A percentile compares a stretch with the other conserved stretches of the same genome.
Conservation (phyloP, 768 basidiomycete genomes). For the Leccinum longicurvipes region DNA sequence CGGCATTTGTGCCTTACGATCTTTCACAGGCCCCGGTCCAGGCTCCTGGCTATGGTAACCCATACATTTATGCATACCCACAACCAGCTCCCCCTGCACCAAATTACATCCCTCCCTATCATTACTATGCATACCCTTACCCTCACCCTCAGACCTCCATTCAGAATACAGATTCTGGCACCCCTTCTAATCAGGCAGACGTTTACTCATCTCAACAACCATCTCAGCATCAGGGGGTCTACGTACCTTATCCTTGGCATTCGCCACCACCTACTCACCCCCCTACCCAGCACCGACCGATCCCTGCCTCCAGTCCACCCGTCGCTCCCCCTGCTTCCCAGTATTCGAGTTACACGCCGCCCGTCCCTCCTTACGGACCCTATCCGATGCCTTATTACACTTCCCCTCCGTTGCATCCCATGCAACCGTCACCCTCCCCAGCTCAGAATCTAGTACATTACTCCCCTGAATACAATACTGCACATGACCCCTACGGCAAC, state of each 20-base stretch:
- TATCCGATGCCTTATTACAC: slow-evolving; percentile 35
- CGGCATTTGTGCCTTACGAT: slow-evolving; percentile 28
- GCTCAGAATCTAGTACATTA: slow-evolving; percentile 27
- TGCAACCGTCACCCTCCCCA: slow-evolving; percentile 26
- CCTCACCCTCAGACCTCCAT: slow-evolving; percentile 43
- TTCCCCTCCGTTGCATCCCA: slow-evolving; percentile 28
- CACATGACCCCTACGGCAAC: slow-evolving; percentile 23
- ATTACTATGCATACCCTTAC: slow-evolving; percentile 50
- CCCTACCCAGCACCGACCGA: slow-evolving; percentile 40
- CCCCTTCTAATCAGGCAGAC: slow-evolving; percentile 28
- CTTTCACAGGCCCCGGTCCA: slow-evolving; percentile 31
- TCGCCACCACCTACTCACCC: slow-evolving; percentile 37
- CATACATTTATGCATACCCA: slow-evolving; percentile 41
- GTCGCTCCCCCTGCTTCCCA: slow-evolving; percentile 31
- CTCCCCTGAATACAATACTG: slow-evolving; percentile 28
- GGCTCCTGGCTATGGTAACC: slow-evolving; percentile 28
- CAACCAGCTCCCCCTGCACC: slow-evolving; percentile 34
- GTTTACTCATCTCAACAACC: slow-evolving; percentile 32
- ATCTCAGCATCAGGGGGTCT: slow-evolving; percentile 30
- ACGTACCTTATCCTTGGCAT: slow-evolving; percentile 32
- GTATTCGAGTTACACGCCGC: slow-evolving; percentile 31
- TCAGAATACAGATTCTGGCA: slow-evolving; percentile 37
- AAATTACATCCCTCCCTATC: slow-evolving; percentile 40
- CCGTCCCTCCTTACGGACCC: slow-evolving; percentile 32
- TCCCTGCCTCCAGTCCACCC: slow-evolving; percentile 30